These are phyloP conservation scores for Hydnum rufescens DNA, from an alignment of 768 basidiomycete species.

Conservation along the genomic window DNA sequence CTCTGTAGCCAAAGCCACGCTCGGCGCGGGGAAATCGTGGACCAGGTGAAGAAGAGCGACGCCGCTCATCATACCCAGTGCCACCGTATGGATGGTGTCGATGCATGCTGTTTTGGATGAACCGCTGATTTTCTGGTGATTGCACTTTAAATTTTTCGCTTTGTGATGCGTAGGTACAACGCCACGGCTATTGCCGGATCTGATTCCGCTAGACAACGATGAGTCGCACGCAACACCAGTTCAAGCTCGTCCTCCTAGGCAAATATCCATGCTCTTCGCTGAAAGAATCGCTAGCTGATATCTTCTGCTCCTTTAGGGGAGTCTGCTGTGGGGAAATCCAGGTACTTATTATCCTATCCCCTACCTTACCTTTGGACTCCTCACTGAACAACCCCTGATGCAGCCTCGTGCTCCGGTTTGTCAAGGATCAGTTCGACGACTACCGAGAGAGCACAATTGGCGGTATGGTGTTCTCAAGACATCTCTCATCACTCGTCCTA, in stretches of 20 bases:
- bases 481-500: not conserved
- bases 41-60: slow-evolving; percentile 40
- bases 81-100: slow-evolving; percentile 76
- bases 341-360: slow-evolving; percentile 26
- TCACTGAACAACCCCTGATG: slow-evolving; percentile 4
- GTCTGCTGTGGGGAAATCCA: slow-evolving; percentile 94
- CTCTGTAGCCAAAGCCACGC: slow-evolving; percentile 28
- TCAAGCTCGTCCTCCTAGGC: slow-evolving; percentile 95
- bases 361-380: not conserved
- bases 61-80: slow-evolving; percentile 30
- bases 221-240: slow-evolving; percentile 74
- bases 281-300: not conserved
- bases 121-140: not conserved
- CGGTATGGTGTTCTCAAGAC: slow-evolving; percentile 22
- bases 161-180: too few species aligned
- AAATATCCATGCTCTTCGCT: slow-evolving; percentile 11
- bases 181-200: too few species aligned
- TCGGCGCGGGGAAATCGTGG: slow-evolving; percentile 34
- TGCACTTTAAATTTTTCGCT: not conserved
- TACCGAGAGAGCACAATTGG: slow-evolving; percentile 91
- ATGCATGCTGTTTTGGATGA: slow-evolving; percentile 32
- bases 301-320: slow-evolving; percentile 39
- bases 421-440: slow-evolving; percentile 91
- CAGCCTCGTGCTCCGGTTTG: slow-evolving; percentile 87
- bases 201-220: slow-evolving; percentile 21